phyloP scores from a whole-genome alignment of 352 stramenopile species.

The Phytophthora syringae region DNA sequence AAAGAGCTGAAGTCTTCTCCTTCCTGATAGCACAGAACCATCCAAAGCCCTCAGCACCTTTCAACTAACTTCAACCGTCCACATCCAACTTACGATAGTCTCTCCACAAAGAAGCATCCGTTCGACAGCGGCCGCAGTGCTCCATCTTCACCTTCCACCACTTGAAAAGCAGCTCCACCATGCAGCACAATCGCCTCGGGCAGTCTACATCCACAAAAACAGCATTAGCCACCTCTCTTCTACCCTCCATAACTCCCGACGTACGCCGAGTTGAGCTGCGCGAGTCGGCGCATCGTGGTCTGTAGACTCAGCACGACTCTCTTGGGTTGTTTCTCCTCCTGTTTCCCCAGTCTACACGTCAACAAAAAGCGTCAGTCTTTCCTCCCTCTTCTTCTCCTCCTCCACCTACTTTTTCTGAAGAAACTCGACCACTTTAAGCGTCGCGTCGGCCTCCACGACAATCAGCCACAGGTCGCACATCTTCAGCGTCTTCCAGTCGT shows the following conservation, averaged over 20 bases:
- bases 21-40: slow-evolving; percentile 43
- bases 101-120: slow-evolving; percentile 82
- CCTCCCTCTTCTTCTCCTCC: neutral
- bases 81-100: slow-evolving; percentile 61
- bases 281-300: slow-evolving; percentile 61
- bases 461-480: slow-evolving; percentile 72
- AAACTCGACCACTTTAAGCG: slow-evolving; percentile 41
- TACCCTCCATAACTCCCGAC: neutral
- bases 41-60: neutral
- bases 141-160: slow-evolving; percentile 53
- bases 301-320: slow-evolving; percentile 73
- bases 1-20: slow-evolving; percentile 76
- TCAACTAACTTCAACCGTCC: neutral
- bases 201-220: slow-evolving; percentile 44
- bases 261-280: slow-evolving; percentile 63
- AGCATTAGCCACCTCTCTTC: neutral
- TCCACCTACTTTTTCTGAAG: slow-evolving; percentile 47
- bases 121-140: slow-evolving; percentile 64
- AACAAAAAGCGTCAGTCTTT: neutral
- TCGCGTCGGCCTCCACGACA: slow-evolving; percentile 56
- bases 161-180: slow-evolving; percentile 76
- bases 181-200: slow-evolving; percentile 70
- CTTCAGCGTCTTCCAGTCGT: slow-evolving; percentile 41
- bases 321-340: slow-evolving; percentile 40
- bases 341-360: slow-evolving; percentile 21